phyloP scores from a whole-genome alignment of 495 filamentous ascomycete genomes.

The Xylaria curta region DNA sequence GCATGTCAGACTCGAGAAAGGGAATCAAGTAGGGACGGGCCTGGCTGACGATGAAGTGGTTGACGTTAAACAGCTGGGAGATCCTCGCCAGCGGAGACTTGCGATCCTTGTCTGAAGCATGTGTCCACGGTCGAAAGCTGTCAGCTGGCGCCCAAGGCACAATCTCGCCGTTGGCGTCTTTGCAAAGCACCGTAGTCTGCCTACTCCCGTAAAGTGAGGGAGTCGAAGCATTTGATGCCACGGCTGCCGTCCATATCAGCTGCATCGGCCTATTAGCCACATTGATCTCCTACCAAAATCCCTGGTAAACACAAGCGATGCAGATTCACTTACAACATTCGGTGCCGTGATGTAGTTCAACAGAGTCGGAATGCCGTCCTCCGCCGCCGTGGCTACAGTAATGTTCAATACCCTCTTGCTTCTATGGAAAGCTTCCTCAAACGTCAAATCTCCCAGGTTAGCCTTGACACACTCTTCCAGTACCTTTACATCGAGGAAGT shows the following conservation, averaged over 20 bases:
- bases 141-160: slow-evolving; percentile 77
- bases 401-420: slow-evolving; percentile 93
- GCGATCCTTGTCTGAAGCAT: slow-evolving; percentile 71
- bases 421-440: slow-evolving; percentile 88
- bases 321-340: slow-evolving; percentile 73
- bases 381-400: slow-evolving; percentile 76
- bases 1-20: slow-evolving; percentile 81
- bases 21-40: slow-evolving; percentile 83
- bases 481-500: slow-evolving; percentile 82
- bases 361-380: slow-evolving; percentile 80
- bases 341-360: slow-evolving; percentile 95
- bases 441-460: slow-evolving; percentile 89
- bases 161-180: slow-evolving; percentile 78
- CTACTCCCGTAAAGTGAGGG: slow-evolving; percentile 63
- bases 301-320: neutral
- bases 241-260: slow-evolving; percentile 92
- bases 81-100: slow-evolving; percentile 84
- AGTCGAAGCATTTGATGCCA: slow-evolving; percentile 86
- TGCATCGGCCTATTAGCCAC: slow-evolving; percentile 38
- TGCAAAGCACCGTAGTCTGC: slow-evolving; percentile 78
- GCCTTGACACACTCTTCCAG: slow-evolving; percentile 84
- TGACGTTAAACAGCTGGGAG: slow-evolving; percentile 92
- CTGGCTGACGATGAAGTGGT: slow-evolving; percentile 84
- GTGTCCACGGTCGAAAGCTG: slow-evolving; percentile 73
- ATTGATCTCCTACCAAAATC: neutral